Evolutionary conservation across 2,329 filamentous ascomycete genomes (phyloP).

Genomic region (Sarocladium kiliense): DNA sequence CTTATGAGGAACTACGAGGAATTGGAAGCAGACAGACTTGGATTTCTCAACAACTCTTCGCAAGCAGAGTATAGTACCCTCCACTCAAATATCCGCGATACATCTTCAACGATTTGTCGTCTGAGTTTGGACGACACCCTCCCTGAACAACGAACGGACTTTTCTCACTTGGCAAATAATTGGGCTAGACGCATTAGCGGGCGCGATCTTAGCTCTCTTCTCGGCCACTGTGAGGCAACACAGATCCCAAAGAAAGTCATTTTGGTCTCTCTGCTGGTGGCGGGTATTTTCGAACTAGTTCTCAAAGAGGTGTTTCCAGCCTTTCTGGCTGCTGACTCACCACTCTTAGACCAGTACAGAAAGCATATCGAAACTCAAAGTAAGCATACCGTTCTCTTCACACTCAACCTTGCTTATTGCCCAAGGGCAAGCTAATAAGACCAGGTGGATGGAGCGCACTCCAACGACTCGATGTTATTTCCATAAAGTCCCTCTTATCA

Average conservation of each 20-base stretch:
- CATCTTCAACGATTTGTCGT: neutral
- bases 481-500: neutral
- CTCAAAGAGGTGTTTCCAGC: neutral
- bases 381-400: neutral
- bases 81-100: neutral
- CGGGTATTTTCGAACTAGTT: neutral
- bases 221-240: neutral
- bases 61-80: neutral
- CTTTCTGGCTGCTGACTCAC: neutral
- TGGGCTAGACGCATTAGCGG: neutral
- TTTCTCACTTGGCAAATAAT: neutral
- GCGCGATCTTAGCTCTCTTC: neutral
- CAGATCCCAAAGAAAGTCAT: neutral
- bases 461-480: neutral
- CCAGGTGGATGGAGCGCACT: neutral
- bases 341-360: neutral
- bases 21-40: neutral
- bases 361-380: neutral
- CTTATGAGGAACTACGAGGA: neutral
- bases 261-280: neutral
- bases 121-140: neutral
- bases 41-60: neutral
- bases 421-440: neutral
- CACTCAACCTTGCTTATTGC: neutral
- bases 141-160: neutral